These are phyloP conservation scores for Leishmania gerbilli DNA, from an alignment of 208 protist species.

Conservation along the genomic window DNA sequence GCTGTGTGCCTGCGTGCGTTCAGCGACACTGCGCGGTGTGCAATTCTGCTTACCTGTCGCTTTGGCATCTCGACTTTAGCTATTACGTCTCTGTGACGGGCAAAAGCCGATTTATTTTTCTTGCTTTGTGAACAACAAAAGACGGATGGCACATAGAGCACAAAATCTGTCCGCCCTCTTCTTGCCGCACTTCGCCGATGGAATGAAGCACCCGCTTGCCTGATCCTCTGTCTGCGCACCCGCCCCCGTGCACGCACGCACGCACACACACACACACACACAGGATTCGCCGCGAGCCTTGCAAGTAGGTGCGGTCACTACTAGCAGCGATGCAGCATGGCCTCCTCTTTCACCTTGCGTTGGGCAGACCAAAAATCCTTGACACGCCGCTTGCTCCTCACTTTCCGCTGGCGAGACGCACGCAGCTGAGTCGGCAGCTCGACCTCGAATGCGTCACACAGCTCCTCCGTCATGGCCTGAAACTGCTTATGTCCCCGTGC, in stretches of 20 bases:
- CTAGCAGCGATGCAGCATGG: slow-evolving; percentile 3
- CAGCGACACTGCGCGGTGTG: not conserved
- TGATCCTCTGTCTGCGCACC: not conserved
- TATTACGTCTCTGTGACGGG: not conserved
- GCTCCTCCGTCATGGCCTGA: slow-evolving; percentile 51
- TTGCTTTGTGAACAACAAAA: not conserved
- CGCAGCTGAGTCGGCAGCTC: slow-evolving; percentile 61
- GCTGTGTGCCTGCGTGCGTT: not conserved
- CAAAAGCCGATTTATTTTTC: too few species aligned
- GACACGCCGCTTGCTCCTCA: slow-evolving; percentile 43
- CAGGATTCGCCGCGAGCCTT: not conserved
- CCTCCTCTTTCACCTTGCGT: slow-evolving; percentile 7
- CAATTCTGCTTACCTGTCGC: not conserved
- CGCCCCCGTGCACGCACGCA: not conserved
- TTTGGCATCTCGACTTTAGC: not conserved
- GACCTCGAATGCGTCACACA: slow-evolving; percentile 85
- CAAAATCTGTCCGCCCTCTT: not conserved
- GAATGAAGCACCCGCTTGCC: not conserved
- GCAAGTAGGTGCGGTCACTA: not conserved
- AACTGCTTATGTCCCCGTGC: slow-evolving; percentile 38
- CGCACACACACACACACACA: not conserved
- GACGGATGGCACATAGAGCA: not conserved
- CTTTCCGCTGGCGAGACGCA: slow-evolving; percentile 48
- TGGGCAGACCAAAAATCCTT: slow-evolving; percentile 34
- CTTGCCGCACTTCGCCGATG: not conserved